phyloP scores from a whole-genome alignment of 2,329 filamentous ascomycete genomes.

The Fusarium xyrophilum region DNA sequence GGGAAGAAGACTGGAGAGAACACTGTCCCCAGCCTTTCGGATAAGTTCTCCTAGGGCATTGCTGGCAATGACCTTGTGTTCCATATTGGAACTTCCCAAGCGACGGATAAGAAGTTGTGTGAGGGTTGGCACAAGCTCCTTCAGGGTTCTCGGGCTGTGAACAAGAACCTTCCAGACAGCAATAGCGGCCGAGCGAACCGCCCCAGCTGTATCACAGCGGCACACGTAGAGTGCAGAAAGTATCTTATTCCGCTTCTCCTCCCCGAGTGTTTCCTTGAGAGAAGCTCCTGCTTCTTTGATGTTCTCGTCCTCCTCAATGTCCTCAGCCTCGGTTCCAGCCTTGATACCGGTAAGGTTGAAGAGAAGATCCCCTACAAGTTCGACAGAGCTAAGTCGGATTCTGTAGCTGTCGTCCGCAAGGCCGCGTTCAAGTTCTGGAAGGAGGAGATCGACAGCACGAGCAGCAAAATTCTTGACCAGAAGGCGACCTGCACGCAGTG shows the following conservation, averaged over 20 bases:
- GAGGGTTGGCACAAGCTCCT: slow-evolving; percentile 93
- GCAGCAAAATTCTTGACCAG: slow-evolving; percentile 98
- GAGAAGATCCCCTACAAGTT: slow-evolving; percentile 92
- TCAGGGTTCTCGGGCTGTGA: slow-evolving; percentile 87
- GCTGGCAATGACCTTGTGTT: slow-evolving; percentile 98
- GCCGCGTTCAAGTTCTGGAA: slow-evolving; percentile 94
- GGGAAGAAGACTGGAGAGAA: slow-evolving; percentile 84
- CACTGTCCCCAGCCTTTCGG: slow-evolving; percentile 92
- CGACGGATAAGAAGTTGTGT: slow-evolving; percentile 94
- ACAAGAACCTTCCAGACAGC: slow-evolving; percentile 97
- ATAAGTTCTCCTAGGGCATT: slow-evolving; percentile 97
- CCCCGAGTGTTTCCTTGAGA: slow-evolving; percentile 91
- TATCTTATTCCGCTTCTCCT: slow-evolving; percentile 96
- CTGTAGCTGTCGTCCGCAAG: slow-evolving; percentile 97
- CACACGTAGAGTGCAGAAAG: slow-evolving; percentile 97
- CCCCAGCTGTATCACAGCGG: slow-evolving; percentile 91
- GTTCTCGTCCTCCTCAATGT: slow-evolving; percentile 79
- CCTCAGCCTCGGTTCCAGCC: slow-evolving; percentile 75
- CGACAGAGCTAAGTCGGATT: slow-evolving; percentile 97
- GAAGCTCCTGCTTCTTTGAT: slow-evolving; percentile 89
- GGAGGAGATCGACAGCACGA: slow-evolving; percentile 88
- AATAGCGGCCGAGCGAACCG: slow-evolving; percentile 89
- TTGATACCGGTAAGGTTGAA: slow-evolving; percentile 98
- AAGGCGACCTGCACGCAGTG: slow-evolving; percentile 88
- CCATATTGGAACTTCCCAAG: slow-evolving; percentile 94